These are phyloP conservation scores for Schizophyllum commune DNA, from an alignment of 1,284 basidiomycete genomes.

Conservation along the genomic window DNA sequence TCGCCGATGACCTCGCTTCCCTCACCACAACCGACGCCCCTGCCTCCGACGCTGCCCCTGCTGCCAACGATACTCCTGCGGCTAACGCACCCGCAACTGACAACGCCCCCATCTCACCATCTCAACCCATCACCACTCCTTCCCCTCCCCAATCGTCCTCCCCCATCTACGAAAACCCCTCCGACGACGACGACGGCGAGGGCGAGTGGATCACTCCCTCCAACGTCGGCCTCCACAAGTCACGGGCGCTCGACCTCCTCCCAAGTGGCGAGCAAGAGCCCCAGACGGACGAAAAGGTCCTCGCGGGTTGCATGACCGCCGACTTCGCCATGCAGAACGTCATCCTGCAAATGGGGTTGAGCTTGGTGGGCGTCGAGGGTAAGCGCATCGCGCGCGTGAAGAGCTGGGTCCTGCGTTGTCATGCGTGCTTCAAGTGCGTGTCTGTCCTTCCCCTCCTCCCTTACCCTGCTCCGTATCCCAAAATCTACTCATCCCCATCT, in stretches of 20 bases:
- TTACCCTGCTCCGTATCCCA: neutral
- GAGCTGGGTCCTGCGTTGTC: constrained; percentile 94
- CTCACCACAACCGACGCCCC: constrained; percentile 5
- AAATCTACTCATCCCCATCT: neutral
- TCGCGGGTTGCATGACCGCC: constrained; percentile 90
- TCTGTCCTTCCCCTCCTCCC: neutral
- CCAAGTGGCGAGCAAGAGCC: constrained; percentile 25
- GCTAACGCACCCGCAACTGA: neutral
- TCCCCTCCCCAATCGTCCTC: constrained; percentile 5
- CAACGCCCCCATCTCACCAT: neutral
- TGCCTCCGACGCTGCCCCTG: constrained; percentile 6
- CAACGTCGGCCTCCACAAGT: constrained; percentile 86
- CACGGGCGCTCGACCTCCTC: constrained; percentile 75
- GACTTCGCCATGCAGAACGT: constrained; percentile 99
- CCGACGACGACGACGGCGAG: constrained; percentile 73
- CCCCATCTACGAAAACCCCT: constrained; percentile 63
- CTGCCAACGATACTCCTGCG: constrained; percentile 64
- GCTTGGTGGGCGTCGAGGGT: constrained; percentile 87
- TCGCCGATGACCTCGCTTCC: constrained; percentile 17
- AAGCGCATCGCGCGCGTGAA: constrained; percentile 88
- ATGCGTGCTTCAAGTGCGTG: constrained; percentile 98
- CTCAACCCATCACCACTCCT: constrained; percentile 5
- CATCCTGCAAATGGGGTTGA: constrained; percentile 89
- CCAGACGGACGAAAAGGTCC: constrained; percentile 34
- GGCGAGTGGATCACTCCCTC: constrained; percentile 97